Conservation (phyloP, 2,329 filamentous ascomycete genomes). For the Pseudonectria foliicola region DNA sequence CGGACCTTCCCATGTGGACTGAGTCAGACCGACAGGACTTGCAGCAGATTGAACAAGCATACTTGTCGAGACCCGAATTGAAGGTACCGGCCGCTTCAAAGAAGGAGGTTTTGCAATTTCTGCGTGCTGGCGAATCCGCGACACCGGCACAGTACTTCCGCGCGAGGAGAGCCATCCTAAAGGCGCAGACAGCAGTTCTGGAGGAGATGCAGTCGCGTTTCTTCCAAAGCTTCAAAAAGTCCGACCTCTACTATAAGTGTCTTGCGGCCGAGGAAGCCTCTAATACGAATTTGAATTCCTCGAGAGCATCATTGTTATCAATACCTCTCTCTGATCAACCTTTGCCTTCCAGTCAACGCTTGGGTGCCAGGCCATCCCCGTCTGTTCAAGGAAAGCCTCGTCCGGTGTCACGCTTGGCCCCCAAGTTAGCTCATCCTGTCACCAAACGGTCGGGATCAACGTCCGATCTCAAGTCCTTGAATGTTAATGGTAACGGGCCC, state of each 20-base stretch:
- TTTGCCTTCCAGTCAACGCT: conserved; percentile 13
- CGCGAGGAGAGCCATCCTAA: conserved; percentile 73
- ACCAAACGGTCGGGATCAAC: conserved; percentile 39
- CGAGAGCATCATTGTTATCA: conserved; percentile 8
- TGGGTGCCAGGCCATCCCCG: conserved; percentile 25
- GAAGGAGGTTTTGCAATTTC: conserved; percentile 65
- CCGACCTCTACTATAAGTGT: conserved; percentile 94
- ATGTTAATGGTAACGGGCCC: conserved; percentile 30
- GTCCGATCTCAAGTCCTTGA: conserved; percentile 37
- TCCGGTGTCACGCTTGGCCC: conserved; percentile 36
- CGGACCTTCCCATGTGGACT: conserved; percentile 63
- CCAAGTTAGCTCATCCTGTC: conserved; percentile 26
- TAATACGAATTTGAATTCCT: conserved; percentile 19
- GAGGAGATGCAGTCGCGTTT: conserved; percentile 77
- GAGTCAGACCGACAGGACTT: conserved; percentile 81
- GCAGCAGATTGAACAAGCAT: conserved; percentile 84
- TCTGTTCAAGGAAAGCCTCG: conserved; percentile 38
- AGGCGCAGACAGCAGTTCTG: conserved; percentile 73
- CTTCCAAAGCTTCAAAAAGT: conserved; percentile 81
- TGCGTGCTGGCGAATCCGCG: conserved; percentile 69
- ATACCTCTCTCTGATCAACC: conserved; percentile 12
- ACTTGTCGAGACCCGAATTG: conserved; percentile 75
- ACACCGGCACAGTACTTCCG: conserved; percentile 74
- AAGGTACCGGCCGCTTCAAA: conserved; percentile 66
- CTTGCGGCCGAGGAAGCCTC: conserved; percentile 77